Evolutionary conservation across 331 rosid genomes (phyloP), one percentile per base, ranked within the genome.

Genomic region (Ulmus americana): DNA sequence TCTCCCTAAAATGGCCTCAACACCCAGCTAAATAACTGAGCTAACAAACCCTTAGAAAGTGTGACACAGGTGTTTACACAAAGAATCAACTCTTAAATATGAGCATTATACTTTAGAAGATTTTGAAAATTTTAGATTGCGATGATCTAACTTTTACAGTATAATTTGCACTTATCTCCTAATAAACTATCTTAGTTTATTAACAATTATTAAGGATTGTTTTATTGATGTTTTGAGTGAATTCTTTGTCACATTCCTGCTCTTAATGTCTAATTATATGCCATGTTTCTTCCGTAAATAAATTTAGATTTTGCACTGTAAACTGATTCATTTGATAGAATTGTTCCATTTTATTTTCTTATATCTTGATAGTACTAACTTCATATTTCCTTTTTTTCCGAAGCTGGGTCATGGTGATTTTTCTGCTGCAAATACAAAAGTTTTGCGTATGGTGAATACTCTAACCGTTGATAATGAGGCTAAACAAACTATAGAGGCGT

Each of bases 401-500:
- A 70, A 77, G 88, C 59, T 83, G 65, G 88, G 88, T 42, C 88
- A 83, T 80, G 88, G 88, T 48, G 81, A 83, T 68, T 83, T 70
- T 76, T 83, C 83, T 70, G 77, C 83, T 57, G 74, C 85, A 64
- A 83, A 71, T 80, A 83, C 88, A 38, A 83, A 83, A 67, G 85
- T 80, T 61, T 35, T 80, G 68, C 68, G 83, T 43, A 92, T 89
- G 98, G 95, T 92, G 66, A 92, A 92, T 79, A 89, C 97, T 56
- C 94, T 89, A 51, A 77, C 82, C 8, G 95, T 86, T 56, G 98
- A 89, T 76, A 83, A 83, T 69, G 98, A 92, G 61, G 88, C 98
- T 77, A 92, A 92, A 74, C 94, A 86, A 80, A 92, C 98, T 46
- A 92, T 92, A 63, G 98, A 89, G 71, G 89, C 95, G 74, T 71